Evolutionary conservation across 768 basidiomycete genomes (phyloP), one percentile per base, ranked within the genome.

Genomic region (Rubroboletus pulcherrimus): DNA sequence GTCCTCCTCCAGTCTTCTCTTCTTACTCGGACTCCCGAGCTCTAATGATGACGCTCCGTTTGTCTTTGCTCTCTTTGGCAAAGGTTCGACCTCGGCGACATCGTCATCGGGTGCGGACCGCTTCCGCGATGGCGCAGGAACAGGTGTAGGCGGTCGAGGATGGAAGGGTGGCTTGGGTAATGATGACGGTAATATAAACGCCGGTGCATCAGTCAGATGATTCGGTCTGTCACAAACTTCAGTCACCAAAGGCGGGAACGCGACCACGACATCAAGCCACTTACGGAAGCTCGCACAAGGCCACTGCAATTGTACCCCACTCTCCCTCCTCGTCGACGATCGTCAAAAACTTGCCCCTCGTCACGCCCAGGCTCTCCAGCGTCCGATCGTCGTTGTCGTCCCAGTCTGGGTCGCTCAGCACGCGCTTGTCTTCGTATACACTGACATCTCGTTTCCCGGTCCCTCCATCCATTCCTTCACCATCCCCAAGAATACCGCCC

Each of bases 361-460:
- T 83, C 33, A 96, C 84, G 45, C 82, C 88, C 52, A 98, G 66
- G 61, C 91, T 90, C 60, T 84, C 89, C 61, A 99, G 68, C 45
- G 91, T 93, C 57, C 87, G 79, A 3, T 81, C 86, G 57, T 82
- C 67, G 63, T 98, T 98, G 63, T 98, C 95, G 44, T 92, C 88
- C 80, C 89, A 96, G 66, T 98, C 96, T 7, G 93, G 92, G 65
- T 98, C 97, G 59, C 85, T 88, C 53, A 99, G 73, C 43, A 99
- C 72, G 42, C 94, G 79, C 63, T 88, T 86, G 45, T 90, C 93
- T 70, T 98, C 92, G 63, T 86, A 91, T 35, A 95, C 87, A 61
- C 84, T 88, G 11, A 94, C 84, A 43, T 90, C 86, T n/a, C 77
- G 66, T 44, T 68, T 65, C 4, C 73, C 74, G 67, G 76, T 64